Evolutionary conservation across 2,329 filamentous ascomycete genomes (phyloP), one percentile per base, ranked within the genome.

Genomic region (Beauveria asiatica): DNA sequence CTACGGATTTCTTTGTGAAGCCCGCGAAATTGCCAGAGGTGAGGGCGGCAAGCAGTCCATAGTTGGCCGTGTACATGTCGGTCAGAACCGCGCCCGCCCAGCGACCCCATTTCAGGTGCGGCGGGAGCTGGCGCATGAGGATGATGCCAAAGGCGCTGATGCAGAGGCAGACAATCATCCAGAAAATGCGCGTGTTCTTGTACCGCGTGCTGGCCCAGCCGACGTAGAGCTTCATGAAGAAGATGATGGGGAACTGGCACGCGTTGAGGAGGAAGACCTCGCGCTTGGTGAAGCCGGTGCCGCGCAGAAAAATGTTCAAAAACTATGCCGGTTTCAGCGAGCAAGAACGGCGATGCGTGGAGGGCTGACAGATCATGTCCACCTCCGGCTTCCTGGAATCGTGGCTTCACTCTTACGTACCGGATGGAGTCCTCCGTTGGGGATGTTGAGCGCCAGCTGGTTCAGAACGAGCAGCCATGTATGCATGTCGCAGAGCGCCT

Each of bases 1-100:
- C 79, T 13, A 80, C 77, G 1, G 77, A 76, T 64, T 84, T 85
- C 70, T 86, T 86, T 1, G 83, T 85, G 57, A 83, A 80, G 0
- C 83, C 83, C 19, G 78, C 83, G 17, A 84, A 74, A 64, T 86
- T 85, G 4, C 81, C 76, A 1, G 78, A 78, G 37, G 83, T 75
- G 72, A 85, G 76, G 7, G 79, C 79, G 69, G 85, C 75, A 49
- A 77, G 71, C 25, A 85, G 74, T 19, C 61, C 57, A 39, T 63
- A 61, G 17, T 58, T 56, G 21, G 59, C 42, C 3, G 52, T 57
- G n/a, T 56, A 61, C 23, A 37, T 39, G 27, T 50, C 46, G 7
- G 45, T 44, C 7, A 61, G 30, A 3, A 46, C 23, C n/a, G 23
- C 46, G n/a, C 59, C 51, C 7, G 23, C 25, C 42, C 33, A 61